phyloP scores from a whole-genome alignment of 108 stramenopile species.

The Nitzschia sp. region DNA sequence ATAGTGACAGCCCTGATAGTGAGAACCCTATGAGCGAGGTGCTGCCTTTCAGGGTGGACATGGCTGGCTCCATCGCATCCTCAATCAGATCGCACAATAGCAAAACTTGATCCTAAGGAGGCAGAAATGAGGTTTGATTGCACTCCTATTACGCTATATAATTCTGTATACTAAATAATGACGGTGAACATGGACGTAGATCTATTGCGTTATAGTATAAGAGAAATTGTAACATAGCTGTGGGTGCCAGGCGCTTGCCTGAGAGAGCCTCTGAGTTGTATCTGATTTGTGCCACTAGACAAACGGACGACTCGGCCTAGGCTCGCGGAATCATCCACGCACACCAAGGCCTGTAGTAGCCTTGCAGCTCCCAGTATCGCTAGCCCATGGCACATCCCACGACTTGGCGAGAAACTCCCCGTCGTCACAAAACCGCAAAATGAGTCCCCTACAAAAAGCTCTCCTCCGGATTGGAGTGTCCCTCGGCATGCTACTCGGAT shows the following conservation, averaged over 20 bases:
- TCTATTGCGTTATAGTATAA: neutral
- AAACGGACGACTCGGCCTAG: constrained; percentile 21
- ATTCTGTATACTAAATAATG: no score
- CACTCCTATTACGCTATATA: no score
- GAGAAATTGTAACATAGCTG: neutral
- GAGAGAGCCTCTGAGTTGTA: constrained; percentile 17
- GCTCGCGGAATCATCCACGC: neutral
- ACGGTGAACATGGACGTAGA: no score
- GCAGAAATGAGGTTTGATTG: no score
- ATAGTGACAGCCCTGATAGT: neutral
- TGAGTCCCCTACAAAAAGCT: neutral
- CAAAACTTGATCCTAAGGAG: no score
- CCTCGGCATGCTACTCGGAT: constrained; percentile 58
- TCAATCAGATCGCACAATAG: neutral
- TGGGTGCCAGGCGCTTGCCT: neutral
- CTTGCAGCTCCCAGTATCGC: constrained; percentile 65
- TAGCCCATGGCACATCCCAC: constrained; percentile 67
- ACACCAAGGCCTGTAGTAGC: constrained; percentile 36
- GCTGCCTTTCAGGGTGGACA: neutral
- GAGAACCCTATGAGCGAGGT: no score
- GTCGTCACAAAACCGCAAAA: constrained; percentile 53
- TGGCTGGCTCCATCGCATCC: neutral
- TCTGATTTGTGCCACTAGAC: constrained; percentile 5
- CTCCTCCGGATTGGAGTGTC: constrained; percentile 39
- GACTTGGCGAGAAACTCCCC: constrained; percentile 59